Evolutionary conservation across 768 basidiomycete genomes (phyloP).

Genomic region (Mycena rebaudengoi): DNA sequence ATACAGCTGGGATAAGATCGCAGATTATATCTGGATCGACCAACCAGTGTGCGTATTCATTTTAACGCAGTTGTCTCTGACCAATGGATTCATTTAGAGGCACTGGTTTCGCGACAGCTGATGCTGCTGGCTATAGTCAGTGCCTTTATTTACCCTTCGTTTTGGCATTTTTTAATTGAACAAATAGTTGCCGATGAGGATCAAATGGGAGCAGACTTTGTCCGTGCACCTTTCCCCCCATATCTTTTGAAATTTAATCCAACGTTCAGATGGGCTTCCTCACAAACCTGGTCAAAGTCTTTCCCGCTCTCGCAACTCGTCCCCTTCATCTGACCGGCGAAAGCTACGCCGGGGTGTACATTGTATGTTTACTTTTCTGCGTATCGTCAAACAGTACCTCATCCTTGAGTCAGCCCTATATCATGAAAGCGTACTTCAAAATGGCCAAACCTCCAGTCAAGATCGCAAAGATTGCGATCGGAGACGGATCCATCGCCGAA

Average conservation of each 20-base stretch:
- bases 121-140: conserved; percentile 67
- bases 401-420: conserved; percentile 57
- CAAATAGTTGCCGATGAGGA: conserved; percentile 64
- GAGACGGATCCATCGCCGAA: conserved; percentile 70
- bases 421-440: conserved; percentile 74
- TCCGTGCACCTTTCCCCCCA: conserved; percentile 36
- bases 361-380: no score
- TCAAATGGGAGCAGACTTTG: conserved; percentile 67
- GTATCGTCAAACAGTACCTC: background rate
- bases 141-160: background rate
- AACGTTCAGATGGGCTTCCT: conserved; percentile 76
- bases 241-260: conserved; percentile 3
- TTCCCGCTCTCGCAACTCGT: conserved; percentile 71
- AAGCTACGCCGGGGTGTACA: conserved; percentile 79
- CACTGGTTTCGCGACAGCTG: conserved; percentile 70
- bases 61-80: conserved; percentile 11
- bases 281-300: conserved; percentile 75
- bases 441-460: conserved; percentile 72
- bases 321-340: conserved; percentile 78
- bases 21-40: conserved; percentile 79
- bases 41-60: conserved; percentile 63
- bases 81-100: conserved; percentile 51
- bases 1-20: conserved; percentile 65
- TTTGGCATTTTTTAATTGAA: background rate
- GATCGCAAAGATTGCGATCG: conserved; percentile 73